A percentile compares a stretch with the other conserved stretches of the same genome.
Conservation (phyloP, 2,329 filamentous ascomycete genomes). For the Fusarium verrucosum region DNA sequence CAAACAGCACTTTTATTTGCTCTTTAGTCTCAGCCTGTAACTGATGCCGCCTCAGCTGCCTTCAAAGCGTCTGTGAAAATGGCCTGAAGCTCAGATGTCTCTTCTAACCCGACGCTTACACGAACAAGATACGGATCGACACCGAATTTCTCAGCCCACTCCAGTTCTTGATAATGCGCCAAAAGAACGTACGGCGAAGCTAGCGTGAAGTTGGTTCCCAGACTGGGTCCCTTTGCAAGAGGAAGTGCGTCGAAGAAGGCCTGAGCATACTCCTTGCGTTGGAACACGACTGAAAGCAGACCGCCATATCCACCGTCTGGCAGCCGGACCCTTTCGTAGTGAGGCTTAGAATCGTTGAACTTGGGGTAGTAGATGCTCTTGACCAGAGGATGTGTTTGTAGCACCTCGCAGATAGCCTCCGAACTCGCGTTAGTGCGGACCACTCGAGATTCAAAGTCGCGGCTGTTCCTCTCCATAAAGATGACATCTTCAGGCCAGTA, state of each 20-base stretch:
- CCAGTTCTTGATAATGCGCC: conserved; percentile 89
- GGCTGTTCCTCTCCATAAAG: conserved; percentile 95
- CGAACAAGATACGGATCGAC: conserved; percentile 83
- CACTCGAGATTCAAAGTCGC: conserved; percentile 86
- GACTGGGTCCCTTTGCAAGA: conserved; percentile 90
- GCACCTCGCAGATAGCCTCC: conserved; percentile 79
- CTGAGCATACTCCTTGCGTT: conserved; percentile 73
- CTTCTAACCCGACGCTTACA: conserved; percentile 90
- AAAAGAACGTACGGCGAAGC: conserved; percentile 90
- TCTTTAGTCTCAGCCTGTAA: conserved; percentile 3
- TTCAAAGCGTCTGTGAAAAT: conserved; percentile 76
- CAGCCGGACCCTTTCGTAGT: conserved; percentile 82
- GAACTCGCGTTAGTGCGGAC: conserved; percentile 86
- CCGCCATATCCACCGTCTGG: conserved; percentile 87
- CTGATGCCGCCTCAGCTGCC: conserved; percentile 55
- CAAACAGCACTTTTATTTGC: conserved; percentile 4
- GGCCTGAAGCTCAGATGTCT: conserved; percentile 69
- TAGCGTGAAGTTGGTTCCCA: conserved; percentile 96
- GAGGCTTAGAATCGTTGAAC: conserved; percentile 70
- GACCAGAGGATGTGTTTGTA: conserved; percentile 69
- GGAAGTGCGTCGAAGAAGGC: conserved; percentile 87
- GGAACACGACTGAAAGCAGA: conserved; percentile 84
- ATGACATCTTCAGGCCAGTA: conserved; percentile 95
- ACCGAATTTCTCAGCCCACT: conserved; percentile 87
- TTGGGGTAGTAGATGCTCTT: conserved; percentile 90